Evolutionary conservation across 2,329 filamentous ascomycete species (phyloP), one percentile per base, ranked within the genome.

Genomic region (Exserohilum rostratum): DNA sequence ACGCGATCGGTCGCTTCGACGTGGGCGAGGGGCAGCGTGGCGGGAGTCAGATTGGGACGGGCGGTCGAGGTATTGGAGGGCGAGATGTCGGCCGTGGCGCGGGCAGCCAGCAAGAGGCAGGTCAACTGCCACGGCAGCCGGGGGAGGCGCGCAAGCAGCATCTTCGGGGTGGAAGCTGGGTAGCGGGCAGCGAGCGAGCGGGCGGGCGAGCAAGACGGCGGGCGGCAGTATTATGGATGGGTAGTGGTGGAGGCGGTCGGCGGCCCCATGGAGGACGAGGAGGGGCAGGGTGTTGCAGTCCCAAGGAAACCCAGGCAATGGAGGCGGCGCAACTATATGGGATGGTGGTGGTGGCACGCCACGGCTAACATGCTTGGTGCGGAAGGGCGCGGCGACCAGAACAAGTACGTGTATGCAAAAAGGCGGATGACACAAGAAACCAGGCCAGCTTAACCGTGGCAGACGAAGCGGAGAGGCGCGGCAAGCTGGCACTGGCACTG

Each of bases 1-100:
- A 67, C 66, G 12, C 50, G 40, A 10, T 48, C 49, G 25, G 57
- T 42, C 18, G 47, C 47, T 6, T 65, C 53, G 7, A 50, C 48
- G 20, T 54, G 46, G 34, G 62, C 62, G 49, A 74, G 48, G n/a
- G 58, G 52, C 9, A 69, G 46, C 1, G 57, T 56, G 46, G 54
- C 61, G 35, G 46, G 35, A 25, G 57, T 59, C 3, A 53, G 43
- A 22, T 46, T 17, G 10, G 48, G 25, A 44, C 45, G 53, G 29
- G 52, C 50, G 0, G 67, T 68, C 30, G 65, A 59, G 0, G 48
- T 53, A 55, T 72, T 71, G 22, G 71, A 67, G 46, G 68, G 58
- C 18, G 60, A 52, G 43, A 73, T 68, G 42, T 48, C 50, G 46
- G 68, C 68, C 0, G 64, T 44, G 37, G 58, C 57, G 40, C 54